Evolutionary conservation across 495 filamentous ascomycete genomes (phyloP).

Genomic region (Penicillium cinerascens): DNA sequence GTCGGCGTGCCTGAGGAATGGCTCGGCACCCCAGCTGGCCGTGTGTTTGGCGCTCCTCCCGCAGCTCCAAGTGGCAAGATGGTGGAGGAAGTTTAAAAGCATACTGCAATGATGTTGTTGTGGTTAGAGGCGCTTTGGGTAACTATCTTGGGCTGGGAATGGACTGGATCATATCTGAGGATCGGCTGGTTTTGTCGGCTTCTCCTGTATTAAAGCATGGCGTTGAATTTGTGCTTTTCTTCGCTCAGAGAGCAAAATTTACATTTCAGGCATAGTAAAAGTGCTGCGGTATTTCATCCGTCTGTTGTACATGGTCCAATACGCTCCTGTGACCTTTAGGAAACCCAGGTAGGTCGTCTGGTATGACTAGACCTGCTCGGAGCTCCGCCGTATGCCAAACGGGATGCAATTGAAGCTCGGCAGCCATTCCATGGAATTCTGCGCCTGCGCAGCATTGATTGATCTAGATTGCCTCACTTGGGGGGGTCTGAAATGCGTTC

Average conservation of each 20-base stretch:
- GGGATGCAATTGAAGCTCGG: neutral
- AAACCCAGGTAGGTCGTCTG: neutral
- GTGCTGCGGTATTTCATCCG: neutral
- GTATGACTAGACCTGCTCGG: too few relatives aligned
- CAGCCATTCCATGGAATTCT: neutral
- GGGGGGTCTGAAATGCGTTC: neutral
- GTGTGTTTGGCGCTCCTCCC: conserved; percentile 49
- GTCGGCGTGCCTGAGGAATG: conserved; percentile 81
- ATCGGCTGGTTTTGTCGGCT: neutral
- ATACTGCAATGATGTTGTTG: conserved; percentile 4
- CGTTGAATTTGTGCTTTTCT: conserved; percentile 14
- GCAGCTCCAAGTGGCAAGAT: conserved; percentile 33
- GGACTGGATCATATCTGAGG: conserved; percentile 8
- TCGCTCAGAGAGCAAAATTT: neutral
- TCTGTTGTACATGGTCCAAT: neutral
- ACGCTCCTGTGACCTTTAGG: neutral
- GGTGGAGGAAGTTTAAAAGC: conserved; percentile 43
- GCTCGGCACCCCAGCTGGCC: conserved; percentile 65
- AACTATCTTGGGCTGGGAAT: conserved; percentile 11
- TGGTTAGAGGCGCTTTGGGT: conserved; percentile 28
- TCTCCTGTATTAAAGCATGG: conserved; percentile 10
- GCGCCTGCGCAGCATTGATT: neutral
- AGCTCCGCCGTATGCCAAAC: neutral
- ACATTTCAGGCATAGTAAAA: neutral
- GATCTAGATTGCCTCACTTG: neutral